These are phyloP conservation scores for Chaetomidium leptoderma DNA, from an alignment of 495 filamentous ascomycete species.

Conservation along the genomic window DNA sequence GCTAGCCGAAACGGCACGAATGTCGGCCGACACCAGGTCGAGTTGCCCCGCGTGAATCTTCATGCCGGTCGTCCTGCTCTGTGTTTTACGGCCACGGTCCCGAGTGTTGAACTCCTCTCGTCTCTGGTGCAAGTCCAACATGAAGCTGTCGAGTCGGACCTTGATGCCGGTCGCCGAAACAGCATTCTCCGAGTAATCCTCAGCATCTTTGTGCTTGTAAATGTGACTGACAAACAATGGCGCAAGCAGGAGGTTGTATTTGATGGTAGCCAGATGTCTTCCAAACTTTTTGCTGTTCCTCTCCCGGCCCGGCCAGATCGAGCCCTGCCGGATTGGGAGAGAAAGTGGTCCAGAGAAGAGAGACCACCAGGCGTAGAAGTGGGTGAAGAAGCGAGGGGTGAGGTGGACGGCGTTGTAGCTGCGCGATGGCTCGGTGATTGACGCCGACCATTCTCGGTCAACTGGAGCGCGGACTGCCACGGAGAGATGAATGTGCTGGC, in stretches of 20 bases:
- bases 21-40: conserved; percentile 87
- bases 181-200: conserved; percentile 73
- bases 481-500: conserved; percentile 92
- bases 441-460: conserved; percentile 71
- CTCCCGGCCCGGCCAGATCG: conserved; percentile 82
- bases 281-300: conserved; percentile 99
- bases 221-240: conserved; percentile 93
- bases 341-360: conserved; percentile 94
- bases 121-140: conserved; percentile 92
- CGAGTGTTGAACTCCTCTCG: conserved; percentile 84
- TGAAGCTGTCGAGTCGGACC: conserved; percentile 87
- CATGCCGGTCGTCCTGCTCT: conserved; percentile 81
- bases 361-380: conserved; percentile 98
- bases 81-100: conserved; percentile 64
- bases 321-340: conserved; percentile 86
- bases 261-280: conserved; percentile 91
- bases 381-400: conserved; percentile 91
- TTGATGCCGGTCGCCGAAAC: conserved; percentile 93
- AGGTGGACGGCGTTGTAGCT: conserved; percentile 96
- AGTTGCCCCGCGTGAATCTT: conserved; percentile 90
- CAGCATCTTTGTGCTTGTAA: conserved; percentile 95
- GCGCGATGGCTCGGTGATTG: conserved; percentile 64
- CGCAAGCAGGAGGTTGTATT: conserved; percentile 89
- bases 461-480: conserved; percentile 80
- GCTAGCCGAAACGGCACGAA: conserved; percentile 87